Percentiles rank a stretch among this genome's conserved stretches.
phyloP scores from a whole-genome alignment of 2,329 filamentous ascomycete species.

The Neophaeococcomyces aloes region DNA sequence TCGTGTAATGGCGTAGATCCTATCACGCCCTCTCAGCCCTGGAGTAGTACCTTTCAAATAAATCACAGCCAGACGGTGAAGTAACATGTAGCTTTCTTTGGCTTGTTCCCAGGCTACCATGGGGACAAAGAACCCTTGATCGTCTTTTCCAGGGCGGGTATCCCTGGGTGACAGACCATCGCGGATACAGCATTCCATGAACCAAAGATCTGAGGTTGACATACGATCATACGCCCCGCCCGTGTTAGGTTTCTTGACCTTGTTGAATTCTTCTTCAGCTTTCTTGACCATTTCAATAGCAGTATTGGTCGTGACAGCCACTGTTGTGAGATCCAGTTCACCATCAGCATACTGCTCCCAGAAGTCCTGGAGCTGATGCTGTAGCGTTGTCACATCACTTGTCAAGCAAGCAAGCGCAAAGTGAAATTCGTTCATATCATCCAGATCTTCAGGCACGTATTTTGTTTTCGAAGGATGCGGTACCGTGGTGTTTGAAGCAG shows the following conservation, averaged over 20 bases:
- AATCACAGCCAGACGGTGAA: background rate
- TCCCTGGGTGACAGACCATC: background rate
- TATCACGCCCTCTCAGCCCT: background rate
- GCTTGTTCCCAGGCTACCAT: background rate
- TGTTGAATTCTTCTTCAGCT: background rate
- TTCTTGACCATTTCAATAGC: conserved; percentile 2
- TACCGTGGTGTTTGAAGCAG: background rate
- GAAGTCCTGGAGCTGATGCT: background rate
- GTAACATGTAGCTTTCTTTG: background rate
- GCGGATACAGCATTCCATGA: background rate
- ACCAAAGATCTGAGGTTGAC: background rate
- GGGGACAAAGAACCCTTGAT: background rate
- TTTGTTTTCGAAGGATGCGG: background rate
- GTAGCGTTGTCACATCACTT: background rate
- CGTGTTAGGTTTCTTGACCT: background rate
- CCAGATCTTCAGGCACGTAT: background rate
- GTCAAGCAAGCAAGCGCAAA: background rate
- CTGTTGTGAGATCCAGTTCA: background rate
- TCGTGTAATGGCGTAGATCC: background rate
- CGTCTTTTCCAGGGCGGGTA: background rate
- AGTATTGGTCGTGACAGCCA: background rate
- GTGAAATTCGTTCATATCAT: background rate
- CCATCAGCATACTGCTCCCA: background rate
- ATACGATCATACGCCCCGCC: background rate
- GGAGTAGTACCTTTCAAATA: background rate